Conservation (phyloP, 2,329 filamentous ascomycete genomes). For the Mycosphaerelloides madeirae region DNA sequence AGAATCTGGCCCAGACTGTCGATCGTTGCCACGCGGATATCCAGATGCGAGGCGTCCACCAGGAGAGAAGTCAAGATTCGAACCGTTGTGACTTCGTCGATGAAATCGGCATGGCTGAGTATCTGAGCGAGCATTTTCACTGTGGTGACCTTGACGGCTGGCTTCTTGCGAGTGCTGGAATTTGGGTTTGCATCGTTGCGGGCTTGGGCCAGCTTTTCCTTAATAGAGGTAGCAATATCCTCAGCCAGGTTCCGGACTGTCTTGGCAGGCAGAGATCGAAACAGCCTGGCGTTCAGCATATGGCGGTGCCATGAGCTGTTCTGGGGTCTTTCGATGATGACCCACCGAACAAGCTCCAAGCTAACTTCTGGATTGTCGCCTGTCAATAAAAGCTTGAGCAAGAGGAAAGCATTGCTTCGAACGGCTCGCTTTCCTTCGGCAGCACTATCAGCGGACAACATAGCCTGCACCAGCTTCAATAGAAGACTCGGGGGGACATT, state of each 20-base stretch:
- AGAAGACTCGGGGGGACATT: slow-evolving; percentile 15
- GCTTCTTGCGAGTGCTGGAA: slow-evolving; percentile 31
- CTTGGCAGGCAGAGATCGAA: slow-evolving; percentile 31
- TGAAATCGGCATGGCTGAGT: slow-evolving; percentile 31
- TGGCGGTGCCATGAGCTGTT: slow-evolving; percentile 42
- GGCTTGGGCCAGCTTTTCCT: slow-evolving; percentile 35
- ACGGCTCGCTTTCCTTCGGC: not conserved
- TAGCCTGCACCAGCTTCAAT: slow-evolving; percentile 6
- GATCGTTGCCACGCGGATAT: slow-evolving; percentile 34
- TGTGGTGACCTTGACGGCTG: slow-evolving; percentile 39
- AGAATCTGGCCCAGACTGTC: slow-evolving; percentile 34
- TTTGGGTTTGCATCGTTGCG: slow-evolving; percentile 41
- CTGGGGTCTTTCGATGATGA: slow-evolving; percentile 19
- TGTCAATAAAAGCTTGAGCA: slow-evolving; percentile 8
- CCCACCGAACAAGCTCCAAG: slow-evolving; percentile 9
- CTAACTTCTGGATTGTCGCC: slow-evolving; percentile 12
- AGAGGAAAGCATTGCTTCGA: slow-evolving; percentile 7
- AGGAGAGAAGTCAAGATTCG: slow-evolving; percentile 32
- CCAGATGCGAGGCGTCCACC: slow-evolving; percentile 32
- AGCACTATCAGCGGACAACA: not conserved
- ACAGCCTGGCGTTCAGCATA: slow-evolving; percentile 31
- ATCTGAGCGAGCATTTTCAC: slow-evolving; percentile 41
- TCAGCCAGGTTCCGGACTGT: slow-evolving; percentile 29
- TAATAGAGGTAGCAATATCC: slow-evolving; percentile 30
- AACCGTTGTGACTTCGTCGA: slow-evolving; percentile 30